Evolutionary conservation across 352 stramenopile genomes (phyloP).

Genomic region (Nothophytophthora sp.): DNA sequence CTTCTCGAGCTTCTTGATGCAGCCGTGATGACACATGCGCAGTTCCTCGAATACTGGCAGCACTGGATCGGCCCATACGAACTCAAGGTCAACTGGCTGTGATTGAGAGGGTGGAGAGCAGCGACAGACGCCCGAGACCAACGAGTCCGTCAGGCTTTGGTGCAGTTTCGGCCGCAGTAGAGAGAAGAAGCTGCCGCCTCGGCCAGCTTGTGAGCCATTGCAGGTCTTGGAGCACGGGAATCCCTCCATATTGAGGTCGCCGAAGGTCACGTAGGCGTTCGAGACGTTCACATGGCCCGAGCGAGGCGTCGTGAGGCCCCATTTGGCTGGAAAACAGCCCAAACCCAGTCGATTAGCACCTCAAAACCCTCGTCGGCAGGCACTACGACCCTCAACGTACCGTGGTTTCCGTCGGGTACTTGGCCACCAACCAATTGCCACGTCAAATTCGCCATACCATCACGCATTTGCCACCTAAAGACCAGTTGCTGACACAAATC

Average conservation of each 20-base stretch:
- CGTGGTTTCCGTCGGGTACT: slow-evolving; percentile 60
- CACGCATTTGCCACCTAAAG: slow-evolving; percentile 33
- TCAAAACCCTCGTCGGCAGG: not conserved
- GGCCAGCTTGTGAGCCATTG: slow-evolving; percentile 72
- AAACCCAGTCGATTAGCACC: slow-evolving; percentile 1
- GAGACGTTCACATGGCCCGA: slow-evolving; percentile 7
- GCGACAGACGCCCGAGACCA: slow-evolving; percentile 51
- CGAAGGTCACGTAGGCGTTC: slow-evolving; percentile 55
- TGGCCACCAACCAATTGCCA: slow-evolving; percentile 69
- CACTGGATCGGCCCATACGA: not conserved
- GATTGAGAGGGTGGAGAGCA: slow-evolving; percentile 25
- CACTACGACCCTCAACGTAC: slow-evolving; percentile 13
- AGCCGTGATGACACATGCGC: slow-evolving; percentile 71
- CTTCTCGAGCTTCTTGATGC: slow-evolving; percentile 56
- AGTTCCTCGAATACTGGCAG: slow-evolving; percentile 37
- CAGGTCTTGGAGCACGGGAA: slow-evolving; percentile 76
- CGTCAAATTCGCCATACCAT: slow-evolving; percentile 40
- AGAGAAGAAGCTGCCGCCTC: slow-evolving; percentile 73
- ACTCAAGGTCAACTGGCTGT: not conserved
- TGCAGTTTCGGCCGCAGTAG: slow-evolving; percentile 47
- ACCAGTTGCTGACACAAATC: not conserved
- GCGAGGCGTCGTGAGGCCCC: slow-evolving; percentile 62
- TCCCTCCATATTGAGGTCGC: slow-evolving; percentile 82
- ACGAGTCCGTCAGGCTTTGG: slow-evolving; percentile 35
- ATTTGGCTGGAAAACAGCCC: slow-evolving; percentile 49